Conservation (phyloP, 2,329 filamentous ascomycete species). For the Penicillium hesseltinei region DNA sequence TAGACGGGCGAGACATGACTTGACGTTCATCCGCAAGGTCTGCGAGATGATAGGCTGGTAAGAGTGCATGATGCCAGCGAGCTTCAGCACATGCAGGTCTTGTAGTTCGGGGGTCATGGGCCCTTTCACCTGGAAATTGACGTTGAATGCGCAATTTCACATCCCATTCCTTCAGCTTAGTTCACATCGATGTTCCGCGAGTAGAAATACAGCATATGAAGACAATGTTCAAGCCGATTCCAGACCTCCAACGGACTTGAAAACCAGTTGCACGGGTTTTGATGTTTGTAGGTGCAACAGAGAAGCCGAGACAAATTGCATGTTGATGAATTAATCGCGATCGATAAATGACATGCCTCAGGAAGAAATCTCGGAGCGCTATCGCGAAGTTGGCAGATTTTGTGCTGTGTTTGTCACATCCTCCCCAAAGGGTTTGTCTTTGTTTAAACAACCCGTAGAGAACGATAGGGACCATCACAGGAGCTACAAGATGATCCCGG, state of each 20-base stretch:
- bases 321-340: background rate
- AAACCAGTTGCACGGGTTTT: background rate
- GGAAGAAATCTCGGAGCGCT: background rate
- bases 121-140: background rate
- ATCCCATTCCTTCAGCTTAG: background rate
- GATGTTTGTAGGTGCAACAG: background rate
- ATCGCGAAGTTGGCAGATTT: background rate
- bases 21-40: no score
- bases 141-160: background rate
- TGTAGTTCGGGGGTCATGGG: background rate
- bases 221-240: background rate
- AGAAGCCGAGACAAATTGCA: background rate
- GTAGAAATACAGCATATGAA: background rate
- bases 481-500: background rate
- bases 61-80: background rate
- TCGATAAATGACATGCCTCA: background rate
- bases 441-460: background rate
- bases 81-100: background rate
- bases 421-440: background rate
- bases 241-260: background rate
- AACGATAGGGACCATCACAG: background rate
- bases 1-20: no score
- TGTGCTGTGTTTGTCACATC: background rate
- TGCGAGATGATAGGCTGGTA: no score
- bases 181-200: background rate